These are phyloP conservation scores for Nitzschia palea DNA, from an alignment of 108 stramenopile species.

Conservation along the genomic window DNA sequence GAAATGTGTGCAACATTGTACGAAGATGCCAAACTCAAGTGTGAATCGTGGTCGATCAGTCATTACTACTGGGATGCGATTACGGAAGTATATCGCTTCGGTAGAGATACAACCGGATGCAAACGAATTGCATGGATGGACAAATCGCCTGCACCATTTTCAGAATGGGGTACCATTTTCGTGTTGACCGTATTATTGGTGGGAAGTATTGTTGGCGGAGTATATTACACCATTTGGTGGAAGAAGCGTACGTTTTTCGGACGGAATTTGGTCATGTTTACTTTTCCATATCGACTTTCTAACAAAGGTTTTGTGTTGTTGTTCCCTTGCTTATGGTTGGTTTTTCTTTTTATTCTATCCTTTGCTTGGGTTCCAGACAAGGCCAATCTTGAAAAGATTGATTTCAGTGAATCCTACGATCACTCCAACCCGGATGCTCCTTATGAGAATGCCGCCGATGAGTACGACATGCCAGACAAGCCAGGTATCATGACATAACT, in stretches of 20 bases:
- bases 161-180: constrained; percentile 10
- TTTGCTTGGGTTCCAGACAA: constrained; percentile 11
- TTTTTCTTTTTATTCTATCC: not conserved
- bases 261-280: too few species aligned
- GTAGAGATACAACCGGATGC: constrained; percentile 35
- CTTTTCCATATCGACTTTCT: too few species aligned
- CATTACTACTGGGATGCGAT: constrained; percentile 21
- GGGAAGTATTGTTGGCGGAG: constrained; percentile 3
- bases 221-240: constrained; percentile 15
- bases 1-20: constrained; percentile 36
- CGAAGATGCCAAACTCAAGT: constrained; percentile 30
- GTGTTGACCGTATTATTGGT: not conserved
- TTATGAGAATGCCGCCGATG: too few species aligned
- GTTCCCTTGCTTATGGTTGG: not conserved
- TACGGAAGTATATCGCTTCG: constrained; percentile 36
- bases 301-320: too few species aligned
- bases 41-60: constrained; percentile 31
- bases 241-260: constrained; percentile 19
- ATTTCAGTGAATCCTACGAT: constrained; percentile 19
- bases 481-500: too few species aligned
- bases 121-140: constrained; percentile 25
- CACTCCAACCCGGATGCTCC: too few species aligned
- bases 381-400: constrained; percentile 31
- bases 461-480: too few species aligned
- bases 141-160: constrained; percentile 1